Conservation (phyloP, 495 filamentous ascomycete genomes). For the Barbatosphaeria neglecta region DNA sequence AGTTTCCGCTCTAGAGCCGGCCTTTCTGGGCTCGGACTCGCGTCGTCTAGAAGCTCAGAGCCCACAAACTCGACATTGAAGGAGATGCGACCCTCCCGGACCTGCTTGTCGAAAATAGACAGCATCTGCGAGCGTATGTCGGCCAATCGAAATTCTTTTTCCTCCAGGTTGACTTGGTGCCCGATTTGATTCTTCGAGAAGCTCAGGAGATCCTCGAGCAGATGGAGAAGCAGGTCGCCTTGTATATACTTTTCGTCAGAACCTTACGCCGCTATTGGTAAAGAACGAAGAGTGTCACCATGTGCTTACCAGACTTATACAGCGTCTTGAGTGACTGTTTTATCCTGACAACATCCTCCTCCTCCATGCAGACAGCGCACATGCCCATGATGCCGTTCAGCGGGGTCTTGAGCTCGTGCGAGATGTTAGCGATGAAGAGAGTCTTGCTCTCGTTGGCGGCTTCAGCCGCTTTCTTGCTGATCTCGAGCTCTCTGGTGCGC, state of each 20-base stretch:
- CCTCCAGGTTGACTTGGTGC: slow-evolving; percentile 61
- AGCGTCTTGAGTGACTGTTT: slow-evolving; percentile 74
- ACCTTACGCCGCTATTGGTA: too few species aligned
- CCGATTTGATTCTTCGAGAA: slow-evolving; percentile 94
- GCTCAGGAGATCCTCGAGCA: slow-evolving; percentile 82
- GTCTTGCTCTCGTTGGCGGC: slow-evolving; percentile 92
- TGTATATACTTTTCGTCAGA: too few species aligned
- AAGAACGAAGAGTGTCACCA: too few species aligned
- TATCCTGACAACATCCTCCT: slow-evolving; percentile 63
- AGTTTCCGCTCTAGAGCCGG: slow-evolving; percentile 25
- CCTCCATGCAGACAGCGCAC: slow-evolving; percentile 84
- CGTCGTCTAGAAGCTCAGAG: slow-evolving; percentile 27
- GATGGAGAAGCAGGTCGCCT: slow-evolving; percentile 68
- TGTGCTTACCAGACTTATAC: slow-evolving; percentile 56
- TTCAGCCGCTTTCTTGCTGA: slow-evolving; percentile 83
- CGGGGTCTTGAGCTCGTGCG: slow-evolving; percentile 86
- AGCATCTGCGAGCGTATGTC: slow-evolving; percentile 70
- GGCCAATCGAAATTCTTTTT: slow-evolving; percentile 70
- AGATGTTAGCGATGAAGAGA: slow-evolving; percentile 91
- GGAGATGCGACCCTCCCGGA: slow-evolving; percentile 61
- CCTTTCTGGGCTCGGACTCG: slow-evolving; percentile 17
- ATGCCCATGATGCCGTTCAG: slow-evolving; percentile 90
- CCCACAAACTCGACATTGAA: slow-evolving; percentile 60
- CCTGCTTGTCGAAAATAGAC: slow-evolving; percentile 83
- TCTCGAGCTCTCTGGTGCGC: slow-evolving; percentile 72